phyloP scores from a whole-genome alignment of 1,284 basidiomycete species.

The Cystobasidiaceae sp. region DNA sequence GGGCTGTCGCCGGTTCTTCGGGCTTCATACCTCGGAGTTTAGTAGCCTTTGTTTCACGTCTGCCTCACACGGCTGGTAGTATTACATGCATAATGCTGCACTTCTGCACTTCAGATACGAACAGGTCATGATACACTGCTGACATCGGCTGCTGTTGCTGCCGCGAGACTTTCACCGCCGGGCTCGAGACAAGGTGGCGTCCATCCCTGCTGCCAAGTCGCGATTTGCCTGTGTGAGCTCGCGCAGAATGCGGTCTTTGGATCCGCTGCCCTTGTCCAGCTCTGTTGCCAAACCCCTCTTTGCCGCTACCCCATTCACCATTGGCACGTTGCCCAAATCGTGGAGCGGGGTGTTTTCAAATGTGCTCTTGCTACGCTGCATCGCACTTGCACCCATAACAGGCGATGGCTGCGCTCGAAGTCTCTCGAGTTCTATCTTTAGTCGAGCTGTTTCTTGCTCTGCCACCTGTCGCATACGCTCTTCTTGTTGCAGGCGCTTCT shows the following conservation, averaged over 20 bases:
- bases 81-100: too few relatives aligned
- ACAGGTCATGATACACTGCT: too few relatives aligned
- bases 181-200: conserved; percentile 16
- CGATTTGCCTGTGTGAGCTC: conserved; percentile 18
- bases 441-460: conserved; percentile 46
- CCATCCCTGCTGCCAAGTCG: conserved; percentile 21
- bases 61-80: too few relatives aligned
- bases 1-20: too few relatives aligned
- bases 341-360: conserved; percentile 26
- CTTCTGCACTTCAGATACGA: too few relatives aligned
- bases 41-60: too few relatives aligned
- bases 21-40: too few relatives aligned
- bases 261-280: conserved; percentile 13
- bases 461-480: conserved; percentile 59
- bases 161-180: too few relatives aligned
- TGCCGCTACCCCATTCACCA: conserved; percentile 13
- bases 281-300: conserved; percentile 19
- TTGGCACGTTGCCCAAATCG: background rate
- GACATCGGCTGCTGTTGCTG: too few relatives aligned
- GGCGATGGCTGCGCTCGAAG: conserved; percentile 16
- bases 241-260: conserved; percentile 15
- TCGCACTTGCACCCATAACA: background rate
- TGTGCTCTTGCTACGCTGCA: conserved; percentile 28
- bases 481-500: conserved; percentile 60
- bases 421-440: conserved; percentile 16